Evolutionary conservation across 1,284 basidiomycete species (phyloP).

Genomic region (Ceratobasidium sp.): DNA sequence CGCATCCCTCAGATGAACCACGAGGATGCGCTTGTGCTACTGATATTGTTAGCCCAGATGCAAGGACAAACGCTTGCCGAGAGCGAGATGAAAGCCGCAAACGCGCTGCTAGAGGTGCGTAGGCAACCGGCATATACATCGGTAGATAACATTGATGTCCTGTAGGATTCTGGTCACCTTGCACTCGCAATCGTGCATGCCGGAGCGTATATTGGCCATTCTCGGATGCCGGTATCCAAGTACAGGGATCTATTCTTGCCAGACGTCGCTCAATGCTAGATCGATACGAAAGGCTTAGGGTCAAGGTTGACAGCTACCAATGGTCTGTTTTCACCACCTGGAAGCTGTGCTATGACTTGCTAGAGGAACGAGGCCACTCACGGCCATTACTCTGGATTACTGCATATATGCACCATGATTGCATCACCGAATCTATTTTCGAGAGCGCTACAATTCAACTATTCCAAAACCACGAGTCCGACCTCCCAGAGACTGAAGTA

Average conservation of each 20-base stretch:
- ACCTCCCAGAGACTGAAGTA: not conserved
- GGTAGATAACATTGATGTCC: not conserved
- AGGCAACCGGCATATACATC: not conserved
- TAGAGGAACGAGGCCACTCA: not conserved
- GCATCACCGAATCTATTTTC: constrained; percentile 11
- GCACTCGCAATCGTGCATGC: not conserved
- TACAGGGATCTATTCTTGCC: too few species aligned
- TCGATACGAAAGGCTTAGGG: not conserved
- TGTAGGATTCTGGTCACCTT: not conserved
- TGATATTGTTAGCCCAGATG: not conserved
- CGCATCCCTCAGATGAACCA: not conserved
- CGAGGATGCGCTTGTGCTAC: not conserved
- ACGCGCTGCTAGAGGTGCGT: not conserved
- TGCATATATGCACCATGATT: not conserved
- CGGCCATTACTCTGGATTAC: not conserved
- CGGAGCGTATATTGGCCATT: not conserved
- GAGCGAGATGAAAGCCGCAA: not conserved
- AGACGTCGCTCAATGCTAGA: not conserved
- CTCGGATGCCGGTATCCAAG: too few species aligned
- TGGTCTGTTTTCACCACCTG: constrained; percentile 5
- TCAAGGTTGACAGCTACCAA: constrained; percentile 4
- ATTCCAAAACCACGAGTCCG: not conserved
- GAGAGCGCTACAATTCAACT: not conserved
- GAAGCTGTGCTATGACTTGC: not conserved
- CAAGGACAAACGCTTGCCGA: not conserved